Evolutionary conservation across 2,329 filamentous ascomycete genomes (phyloP).

Genomic region (Furcasterigmium sp.): DNA sequence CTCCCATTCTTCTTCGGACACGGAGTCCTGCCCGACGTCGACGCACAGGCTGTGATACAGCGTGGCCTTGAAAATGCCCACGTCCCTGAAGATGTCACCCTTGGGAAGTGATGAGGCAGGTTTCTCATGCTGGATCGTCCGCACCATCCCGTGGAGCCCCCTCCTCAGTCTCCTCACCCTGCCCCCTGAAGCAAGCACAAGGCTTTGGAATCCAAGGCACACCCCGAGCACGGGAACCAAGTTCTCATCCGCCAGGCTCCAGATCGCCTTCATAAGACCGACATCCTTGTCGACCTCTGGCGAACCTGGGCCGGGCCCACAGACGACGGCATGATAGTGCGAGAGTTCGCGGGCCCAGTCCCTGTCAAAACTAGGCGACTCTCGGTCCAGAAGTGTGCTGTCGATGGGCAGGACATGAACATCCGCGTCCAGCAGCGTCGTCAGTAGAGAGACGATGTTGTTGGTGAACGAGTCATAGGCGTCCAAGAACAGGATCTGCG

Average conservation of each 20-base stretch:
- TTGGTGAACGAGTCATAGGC: conserved; percentile 97
- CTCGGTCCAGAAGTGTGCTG: conserved; percentile 41
- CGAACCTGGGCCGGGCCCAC: conserved; percentile 85
- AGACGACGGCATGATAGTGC: conserved; percentile 77
- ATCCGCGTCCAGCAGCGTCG: conserved; percentile 60
- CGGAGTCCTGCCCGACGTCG: conserved; percentile 43
- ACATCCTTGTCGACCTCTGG: conserved; percentile 70
- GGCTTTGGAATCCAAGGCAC: conserved; percentile 83
- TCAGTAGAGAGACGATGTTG: conserved; percentile 82
- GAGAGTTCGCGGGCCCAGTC: conserved; percentile 45
- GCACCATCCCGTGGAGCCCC: conserved; percentile 79
- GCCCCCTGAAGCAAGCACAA: conserved; percentile 65
- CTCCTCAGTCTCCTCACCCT: conserved; percentile 60
- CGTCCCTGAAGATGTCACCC: conserved; percentile 59
- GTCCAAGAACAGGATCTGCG: conserved; percentile 78
- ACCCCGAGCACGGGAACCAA: conserved; percentile 78
- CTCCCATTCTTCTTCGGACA: conserved; percentile 29
- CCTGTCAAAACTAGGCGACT: conserved; percentile 32
- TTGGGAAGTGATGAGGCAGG: conserved; percentile 9
- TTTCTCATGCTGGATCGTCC: conserved; percentile 52
- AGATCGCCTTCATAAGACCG: conserved; percentile 74
- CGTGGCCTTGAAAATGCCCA: conserved; percentile 61
- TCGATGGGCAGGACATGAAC: conserved; percentile 73
- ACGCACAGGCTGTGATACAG: conserved; percentile 67
- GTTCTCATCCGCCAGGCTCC: conserved; percentile 55